phyloP scores from a whole-genome alignment of 768 basidiomycete species.

The Psilocybe tampanensis region DNA sequence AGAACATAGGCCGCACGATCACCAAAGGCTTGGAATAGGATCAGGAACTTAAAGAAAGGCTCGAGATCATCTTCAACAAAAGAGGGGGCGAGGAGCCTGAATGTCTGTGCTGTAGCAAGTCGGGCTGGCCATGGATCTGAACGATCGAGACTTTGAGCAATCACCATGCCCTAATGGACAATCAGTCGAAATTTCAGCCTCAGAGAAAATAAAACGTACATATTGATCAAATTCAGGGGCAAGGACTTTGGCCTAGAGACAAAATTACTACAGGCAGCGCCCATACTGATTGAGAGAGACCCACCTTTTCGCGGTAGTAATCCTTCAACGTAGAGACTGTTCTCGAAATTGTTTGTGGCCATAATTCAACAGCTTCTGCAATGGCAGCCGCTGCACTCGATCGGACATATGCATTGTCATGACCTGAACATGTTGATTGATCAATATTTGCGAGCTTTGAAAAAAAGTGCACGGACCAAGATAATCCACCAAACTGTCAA shows the following conservation, averaged over 20 bases:
- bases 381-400: slow-evolving; percentile 71
- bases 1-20: slow-evolving; percentile 82
- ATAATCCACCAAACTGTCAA: slow-evolving; percentile 59
- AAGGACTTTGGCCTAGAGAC: slow-evolving; percentile 72
- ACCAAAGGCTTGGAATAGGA: slow-evolving; percentile 85
- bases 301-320: slow-evolving; percentile 84
- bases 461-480: slow-evolving; percentile 55
- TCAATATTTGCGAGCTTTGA: not conserved
- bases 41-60: slow-evolving; percentile 83
- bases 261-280: not conserved
- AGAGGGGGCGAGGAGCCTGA: slow-evolving; percentile 66
- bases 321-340: slow-evolving; percentile 60
- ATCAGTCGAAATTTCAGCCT: not conserved
- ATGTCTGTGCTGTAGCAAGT: slow-evolving; percentile 68
- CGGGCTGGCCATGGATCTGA: slow-evolving; percentile 89
- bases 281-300: not conserved
- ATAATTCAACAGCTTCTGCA: slow-evolving; percentile 73
- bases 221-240: slow-evolving; percentile 94
- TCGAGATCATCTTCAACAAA: slow-evolving; percentile 65
- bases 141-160: slow-evolving; percentile 82
- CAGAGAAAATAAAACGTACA: slow-evolving; percentile 44
- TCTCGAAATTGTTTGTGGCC: slow-evolving; percentile 56
- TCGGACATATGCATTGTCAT: slow-evolving; percentile 82
- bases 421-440: slow-evolving; percentile 46
- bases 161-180: slow-evolving; percentile 83